Evolutionary conservation across 2,329 filamentous ascomycete species (phyloP).

Genomic region (Ophiostoma sp.): DNA sequence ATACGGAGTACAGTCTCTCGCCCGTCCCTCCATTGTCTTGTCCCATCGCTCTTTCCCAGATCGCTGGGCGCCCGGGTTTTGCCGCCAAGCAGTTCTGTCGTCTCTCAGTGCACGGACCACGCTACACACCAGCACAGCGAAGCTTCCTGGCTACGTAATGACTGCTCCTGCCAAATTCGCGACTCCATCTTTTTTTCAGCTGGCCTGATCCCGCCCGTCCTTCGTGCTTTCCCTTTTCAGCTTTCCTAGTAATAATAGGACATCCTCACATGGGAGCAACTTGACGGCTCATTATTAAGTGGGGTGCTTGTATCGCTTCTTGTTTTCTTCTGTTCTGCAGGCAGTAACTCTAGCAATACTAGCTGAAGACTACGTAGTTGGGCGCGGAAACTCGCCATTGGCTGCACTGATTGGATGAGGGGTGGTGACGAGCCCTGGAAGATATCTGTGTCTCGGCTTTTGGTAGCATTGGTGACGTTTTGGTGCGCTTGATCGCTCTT

Average conservation of each 20-base stretch:
- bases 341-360: background rate
- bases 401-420: background rate
- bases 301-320: too few relatives aligned
- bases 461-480: constrained; percentile 9
- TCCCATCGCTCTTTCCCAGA: background rate
- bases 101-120: constrained; percentile 10
- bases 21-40: background rate
- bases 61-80: background rate
- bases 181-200: constrained; percentile 20
- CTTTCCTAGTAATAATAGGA: too few relatives aligned
- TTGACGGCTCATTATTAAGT: too few relatives aligned
- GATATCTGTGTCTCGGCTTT: background rate
- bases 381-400: background rate
- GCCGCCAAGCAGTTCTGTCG: constrained; percentile 15
- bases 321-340: too few relatives aligned
- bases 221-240: too few relatives aligned
- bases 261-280: too few relatives aligned
- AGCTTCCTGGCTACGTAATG: constrained; percentile 10
- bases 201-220: constrained; percentile 16
- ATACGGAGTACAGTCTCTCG: too few relatives aligned
- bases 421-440: background rate
- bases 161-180: constrained; percentile 5
- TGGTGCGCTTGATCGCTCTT: background rate
- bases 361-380: background rate
- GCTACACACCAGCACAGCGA: background rate